Evolutionary conservation across 2,329 filamentous ascomycete genomes (phyloP).

Genomic region (Exserohilum rostratum): DNA sequence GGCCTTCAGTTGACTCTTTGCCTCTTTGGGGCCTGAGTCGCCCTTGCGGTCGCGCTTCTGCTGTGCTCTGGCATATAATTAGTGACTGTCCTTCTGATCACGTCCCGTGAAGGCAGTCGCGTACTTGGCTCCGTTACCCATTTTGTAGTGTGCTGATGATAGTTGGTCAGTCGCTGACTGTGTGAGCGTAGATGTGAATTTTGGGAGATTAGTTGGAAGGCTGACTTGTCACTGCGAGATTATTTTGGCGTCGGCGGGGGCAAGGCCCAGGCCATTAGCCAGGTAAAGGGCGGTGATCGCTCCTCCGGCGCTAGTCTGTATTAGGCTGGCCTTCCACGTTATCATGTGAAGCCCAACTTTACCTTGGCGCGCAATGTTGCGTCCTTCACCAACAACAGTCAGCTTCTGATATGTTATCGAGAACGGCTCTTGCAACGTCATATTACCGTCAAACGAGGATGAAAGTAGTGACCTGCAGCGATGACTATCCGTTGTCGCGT

Average conservation of each 20-base stretch:
- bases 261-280: conserved; percentile 26
- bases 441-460: neutral
- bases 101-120: neutral
- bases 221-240: conserved; percentile 23
- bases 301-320: conserved; percentile 13
- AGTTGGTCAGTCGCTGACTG: conserved; percentile 20
- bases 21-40: conserved; percentile 39
- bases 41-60: conserved; percentile 48
- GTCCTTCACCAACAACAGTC: neutral
- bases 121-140: conserved; percentile 50
- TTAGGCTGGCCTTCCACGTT: conserved; percentile 20
- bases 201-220: conserved; percentile 17
- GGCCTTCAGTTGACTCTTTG: conserved; percentile 46
- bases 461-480: neutral
- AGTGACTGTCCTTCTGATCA: conserved; percentile 15
- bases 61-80: conserved; percentile 38
- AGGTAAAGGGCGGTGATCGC: conserved; percentile 15
- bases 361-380: neutral
- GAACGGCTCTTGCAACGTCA: neutral
- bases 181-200: conserved; percentile 13
- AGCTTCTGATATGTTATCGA: neutral
- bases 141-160: conserved; percentile 25
- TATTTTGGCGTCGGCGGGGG: conserved; percentile 30
- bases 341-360: conserved; percentile 18
- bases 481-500: conserved; percentile 5